A percentile compares a stretch with the other conserved stretches of the same genome.
These are phyloP conservation scores for Dipodascus albidus DNA, from an alignment of 805 yeast species.

Conservation along the genomic window DNA sequence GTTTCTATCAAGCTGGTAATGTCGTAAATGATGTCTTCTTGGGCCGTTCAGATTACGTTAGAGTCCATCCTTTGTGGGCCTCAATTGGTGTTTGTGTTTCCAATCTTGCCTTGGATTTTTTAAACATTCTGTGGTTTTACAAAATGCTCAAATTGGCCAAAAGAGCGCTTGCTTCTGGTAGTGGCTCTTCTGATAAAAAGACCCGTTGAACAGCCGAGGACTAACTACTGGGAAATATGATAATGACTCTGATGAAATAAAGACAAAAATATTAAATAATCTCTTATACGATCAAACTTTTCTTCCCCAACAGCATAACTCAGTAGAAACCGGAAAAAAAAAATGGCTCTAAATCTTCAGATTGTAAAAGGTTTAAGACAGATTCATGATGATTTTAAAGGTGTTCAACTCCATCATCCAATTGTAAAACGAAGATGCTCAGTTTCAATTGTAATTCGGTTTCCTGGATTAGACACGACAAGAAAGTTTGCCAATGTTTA, in stretches of 20 bases:
- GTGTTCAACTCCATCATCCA: slow-evolving; percentile 7
- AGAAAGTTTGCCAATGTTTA: neutral
- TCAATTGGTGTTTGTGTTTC: slow-evolving; percentile 41
- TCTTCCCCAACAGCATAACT: neutral
- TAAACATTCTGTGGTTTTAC: slow-evolving; percentile 78
- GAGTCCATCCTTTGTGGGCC: slow-evolving; percentile 34
- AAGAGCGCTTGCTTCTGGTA: neutral
- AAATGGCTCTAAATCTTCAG: slow-evolving; percentile 9
- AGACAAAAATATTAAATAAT: no score
- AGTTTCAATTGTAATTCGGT: slow-evolving; percentile 17
- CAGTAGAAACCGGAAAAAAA: no score
- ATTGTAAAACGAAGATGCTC: slow-evolving; percentile 14
- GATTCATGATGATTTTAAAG: slow-evolving; percentile 8
- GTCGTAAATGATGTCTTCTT: slow-evolving; percentile 37
- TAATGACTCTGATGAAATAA: no score
- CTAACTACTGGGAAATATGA: no score
- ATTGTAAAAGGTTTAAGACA: slow-evolving; percentile 8
- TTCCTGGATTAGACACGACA: slow-evolving; percentile 7
- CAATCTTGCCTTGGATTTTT: slow-evolving; percentile 49
- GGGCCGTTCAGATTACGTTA: slow-evolving; percentile 10
- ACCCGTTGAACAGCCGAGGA: neutral
- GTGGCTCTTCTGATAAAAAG: neutral
- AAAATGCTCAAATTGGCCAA: slow-evolving; percentile 74
- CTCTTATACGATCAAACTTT: neutral
- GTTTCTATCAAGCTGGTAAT: slow-evolving; percentile 54